Conservation (phyloP, 164 flowering plant genomes). For the Aristolochia fimbriata region DNA sequence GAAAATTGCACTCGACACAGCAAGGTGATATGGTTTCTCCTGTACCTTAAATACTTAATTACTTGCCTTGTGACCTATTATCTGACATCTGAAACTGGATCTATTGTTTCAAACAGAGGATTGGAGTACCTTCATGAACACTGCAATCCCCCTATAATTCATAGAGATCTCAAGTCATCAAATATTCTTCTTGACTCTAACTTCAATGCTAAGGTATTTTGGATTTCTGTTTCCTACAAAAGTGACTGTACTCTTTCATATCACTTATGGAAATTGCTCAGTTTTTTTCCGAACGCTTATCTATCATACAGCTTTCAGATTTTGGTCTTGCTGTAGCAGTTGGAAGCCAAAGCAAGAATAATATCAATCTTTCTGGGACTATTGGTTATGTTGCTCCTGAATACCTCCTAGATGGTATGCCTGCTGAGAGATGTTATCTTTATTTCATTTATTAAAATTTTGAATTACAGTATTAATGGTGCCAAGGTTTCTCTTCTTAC, state of each 20-base stretch:
- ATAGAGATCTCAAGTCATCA: constrained; percentile 95
- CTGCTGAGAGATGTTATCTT: neutral
- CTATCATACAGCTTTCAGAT: constrained; percentile 64
- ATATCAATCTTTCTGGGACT: constrained; percentile 78
- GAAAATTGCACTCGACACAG: constrained; percentile 91
- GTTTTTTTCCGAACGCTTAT: neutral
- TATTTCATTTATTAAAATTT: neutral
- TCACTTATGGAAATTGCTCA: neutral
- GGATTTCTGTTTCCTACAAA: neutral
- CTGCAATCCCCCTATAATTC: constrained; percentile 84
- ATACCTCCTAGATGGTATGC: constrained; percentile 84
- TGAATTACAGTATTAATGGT: too few species aligned
- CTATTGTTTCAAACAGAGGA: constrained; percentile 50
- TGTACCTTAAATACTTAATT: neutral
- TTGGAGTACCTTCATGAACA: constrained; percentile 89
- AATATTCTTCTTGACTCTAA: constrained; percentile 88
- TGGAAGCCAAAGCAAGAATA: constrained; percentile 50
- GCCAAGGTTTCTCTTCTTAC: too few species aligned
- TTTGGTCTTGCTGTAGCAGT: constrained; percentile 77
- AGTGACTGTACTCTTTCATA: neutral
- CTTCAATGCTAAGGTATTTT: constrained; percentile 78
- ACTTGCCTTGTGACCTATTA: neutral
- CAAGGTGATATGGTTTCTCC: constrained; percentile 38
- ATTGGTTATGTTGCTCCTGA: constrained; percentile 96
- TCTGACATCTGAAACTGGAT: constrained; percentile 1